Conservation (phyloP, 2,329 filamentous ascomycete species). For the Paramyrothecium sp. region DNA sequence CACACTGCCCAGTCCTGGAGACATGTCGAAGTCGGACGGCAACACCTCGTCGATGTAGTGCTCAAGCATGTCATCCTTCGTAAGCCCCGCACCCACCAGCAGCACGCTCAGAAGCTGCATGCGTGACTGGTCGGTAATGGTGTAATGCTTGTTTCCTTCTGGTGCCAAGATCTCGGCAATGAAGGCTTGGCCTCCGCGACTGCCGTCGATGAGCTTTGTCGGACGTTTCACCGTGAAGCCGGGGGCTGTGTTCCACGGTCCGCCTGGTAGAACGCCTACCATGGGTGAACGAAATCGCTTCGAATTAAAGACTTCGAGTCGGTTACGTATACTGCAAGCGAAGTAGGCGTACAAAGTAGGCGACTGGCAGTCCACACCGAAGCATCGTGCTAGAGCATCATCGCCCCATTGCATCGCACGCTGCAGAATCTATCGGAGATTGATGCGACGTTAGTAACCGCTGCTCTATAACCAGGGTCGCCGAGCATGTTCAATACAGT, state of each 20-base stretch:
- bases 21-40: neutral
- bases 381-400: neutral
- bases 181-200: neutral
- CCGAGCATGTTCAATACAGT: no score
- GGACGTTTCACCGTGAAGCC: neutral
- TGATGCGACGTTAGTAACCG: neutral
- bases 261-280: neutral
- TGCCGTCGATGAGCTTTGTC: neutral
- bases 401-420: neutral
- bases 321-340: neutral
- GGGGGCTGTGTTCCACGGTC: neutral
- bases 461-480: no score
- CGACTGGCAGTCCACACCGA: neutral
- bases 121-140: neutral
- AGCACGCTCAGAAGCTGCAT: neutral
- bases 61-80: neutral
- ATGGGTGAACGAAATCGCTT: neutral
- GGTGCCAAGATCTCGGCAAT: neutral
- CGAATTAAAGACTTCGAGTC: neutral
- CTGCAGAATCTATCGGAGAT: neutral
- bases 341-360: conserved; percentile 1
- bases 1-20: neutral
- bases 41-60: neutral
- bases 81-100: neutral
- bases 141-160: neutral